Percentiles rank a stretch among this genome's conserved stretches.
These are phyloP conservation scores for Pseudoscleropodium purum DNA, from an alignment of 225 moss, liverwort and hornwort genomes.

Conservation along the genomic window DNA sequence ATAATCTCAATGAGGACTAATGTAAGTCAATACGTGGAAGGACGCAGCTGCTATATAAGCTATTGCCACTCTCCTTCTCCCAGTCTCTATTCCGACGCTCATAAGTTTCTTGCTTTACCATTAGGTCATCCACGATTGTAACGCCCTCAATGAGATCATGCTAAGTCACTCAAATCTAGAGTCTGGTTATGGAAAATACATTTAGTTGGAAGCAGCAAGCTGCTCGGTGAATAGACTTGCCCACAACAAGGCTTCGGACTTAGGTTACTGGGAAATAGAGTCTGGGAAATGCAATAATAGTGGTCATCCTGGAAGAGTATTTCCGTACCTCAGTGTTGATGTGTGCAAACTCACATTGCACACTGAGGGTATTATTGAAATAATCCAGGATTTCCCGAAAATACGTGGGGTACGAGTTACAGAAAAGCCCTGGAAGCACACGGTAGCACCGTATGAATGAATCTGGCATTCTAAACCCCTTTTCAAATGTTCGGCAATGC, in stretches of 20 bases:
- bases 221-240: neutral
- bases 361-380: slow-evolving; percentile 30
- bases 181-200: neutral
- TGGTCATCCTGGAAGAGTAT: neutral
- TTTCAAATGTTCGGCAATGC: neutral
- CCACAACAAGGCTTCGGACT: neutral
- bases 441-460: neutral
- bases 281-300: neutral
- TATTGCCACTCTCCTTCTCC: neutral
- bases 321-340: slow-evolving; percentile 76
- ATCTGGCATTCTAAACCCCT: neutral
- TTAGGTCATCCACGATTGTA: neutral
- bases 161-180: neutral
- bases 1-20: neutral
- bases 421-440: slow-evolving; percentile 59
- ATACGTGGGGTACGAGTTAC: slow-evolving; percentile 84
- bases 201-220: neutral
- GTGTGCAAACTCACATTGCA: slow-evolving; percentile 62
- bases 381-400: slow-evolving; percentile 60
- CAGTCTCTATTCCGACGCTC: neutral
- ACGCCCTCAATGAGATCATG: neutral
- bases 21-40: neutral
- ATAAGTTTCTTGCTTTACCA: neutral
- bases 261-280: neutral
- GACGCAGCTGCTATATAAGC: neutral